A percentile compares a stretch with the other conserved stretches of the same genome.
phyloP scores from a whole-genome alignment of 148 eudicot species.

The Rhododendron molle region DNA sequence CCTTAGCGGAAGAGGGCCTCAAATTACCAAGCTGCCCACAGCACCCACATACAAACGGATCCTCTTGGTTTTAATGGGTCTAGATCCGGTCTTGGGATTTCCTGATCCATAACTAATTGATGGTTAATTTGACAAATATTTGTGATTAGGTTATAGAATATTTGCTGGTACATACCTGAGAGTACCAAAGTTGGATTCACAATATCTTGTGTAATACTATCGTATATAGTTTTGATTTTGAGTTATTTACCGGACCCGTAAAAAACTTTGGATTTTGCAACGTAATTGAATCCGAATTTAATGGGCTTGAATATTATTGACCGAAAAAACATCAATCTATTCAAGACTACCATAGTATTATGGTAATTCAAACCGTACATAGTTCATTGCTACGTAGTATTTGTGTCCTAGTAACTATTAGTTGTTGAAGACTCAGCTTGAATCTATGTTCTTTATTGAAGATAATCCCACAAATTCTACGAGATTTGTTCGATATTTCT shows the following conservation, averaged over 20 bases:
- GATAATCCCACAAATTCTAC: not conserved
- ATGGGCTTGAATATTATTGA: not conserved
- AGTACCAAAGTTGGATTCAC: not conserved
- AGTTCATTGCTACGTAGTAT: not conserved
- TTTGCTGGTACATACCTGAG: not conserved
- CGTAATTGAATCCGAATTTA: not conserved
- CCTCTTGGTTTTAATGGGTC: not conserved
- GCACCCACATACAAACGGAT: not conserved
- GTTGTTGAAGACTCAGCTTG: not conserved
- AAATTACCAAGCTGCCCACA: conserved; percentile 5
- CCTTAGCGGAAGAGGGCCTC: no score
- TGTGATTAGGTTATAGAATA: not conserved
- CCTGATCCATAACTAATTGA: not conserved
- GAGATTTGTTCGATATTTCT: not conserved
- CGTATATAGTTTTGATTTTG: not conserved
- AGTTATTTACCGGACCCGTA: not conserved
- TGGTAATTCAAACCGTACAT: not conserved
- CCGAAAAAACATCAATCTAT: not conserved
- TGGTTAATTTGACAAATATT: not conserved
- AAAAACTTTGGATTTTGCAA: not conserved
- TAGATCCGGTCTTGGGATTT: not conserved
- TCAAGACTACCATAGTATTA: not conserved
- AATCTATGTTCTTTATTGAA: not conserved
- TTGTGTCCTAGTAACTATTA: not conserved
- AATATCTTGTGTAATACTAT: not conserved